A percentile compares a stretch with the other conserved stretches of the same genome.
phyloP scores from a whole-genome alignment of 371 early-diverging fungal genomes.

The Saksenaea vasiformis region DNA sequence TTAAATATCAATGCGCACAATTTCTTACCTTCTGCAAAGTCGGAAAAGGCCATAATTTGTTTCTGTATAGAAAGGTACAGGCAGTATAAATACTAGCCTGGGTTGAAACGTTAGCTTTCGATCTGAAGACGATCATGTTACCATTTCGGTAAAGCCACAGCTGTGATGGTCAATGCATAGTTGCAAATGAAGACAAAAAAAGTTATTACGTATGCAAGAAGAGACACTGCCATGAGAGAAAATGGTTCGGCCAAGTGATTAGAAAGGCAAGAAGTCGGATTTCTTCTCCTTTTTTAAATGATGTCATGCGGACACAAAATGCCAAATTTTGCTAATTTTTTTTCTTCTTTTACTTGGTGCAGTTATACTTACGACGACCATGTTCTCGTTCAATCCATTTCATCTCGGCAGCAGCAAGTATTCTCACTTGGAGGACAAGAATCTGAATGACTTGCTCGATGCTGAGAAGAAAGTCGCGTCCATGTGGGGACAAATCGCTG shows the following conservation, averaged over 20 bases:
- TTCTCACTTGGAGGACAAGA: slow-evolving; percentile 21
- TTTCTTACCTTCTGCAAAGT: slow-evolving; percentile 40
- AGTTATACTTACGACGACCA: background rate
- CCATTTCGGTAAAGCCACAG: slow-evolving; percentile 49
- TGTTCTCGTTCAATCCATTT: slow-evolving; percentile 35
- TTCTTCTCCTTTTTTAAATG: too few relatives aligned
- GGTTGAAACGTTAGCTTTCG: background rate
- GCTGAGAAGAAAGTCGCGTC: slow-evolving; percentile 25
- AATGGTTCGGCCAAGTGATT: background rate
- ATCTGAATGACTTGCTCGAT: slow-evolving; percentile 26
- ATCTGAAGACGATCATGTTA: slow-evolving; percentile 10
- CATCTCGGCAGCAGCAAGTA: slow-evolving; percentile 11
- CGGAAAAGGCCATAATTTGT: slow-evolving; percentile 50
- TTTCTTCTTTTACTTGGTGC: slow-evolving; percentile 2
- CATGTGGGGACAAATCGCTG: slow-evolving; percentile 28
- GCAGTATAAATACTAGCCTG: slow-evolving; percentile 48
- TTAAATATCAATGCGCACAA: background rate
- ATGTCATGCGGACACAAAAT: too few relatives aligned
- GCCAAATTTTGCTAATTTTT: background rate
- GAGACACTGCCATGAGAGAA: slow-evolving; percentile 40
- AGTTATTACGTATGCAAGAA: slow-evolving; percentile 45
- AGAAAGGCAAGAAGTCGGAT: background rate
- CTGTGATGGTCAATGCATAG: slow-evolving; percentile 36
- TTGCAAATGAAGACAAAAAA: slow-evolving; percentile 45
- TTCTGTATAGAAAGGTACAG: slow-evolving; percentile 49